phyloP scores from a whole-genome alignment of 768 basidiomycete species.

The Leccinellum albellum region DNA sequence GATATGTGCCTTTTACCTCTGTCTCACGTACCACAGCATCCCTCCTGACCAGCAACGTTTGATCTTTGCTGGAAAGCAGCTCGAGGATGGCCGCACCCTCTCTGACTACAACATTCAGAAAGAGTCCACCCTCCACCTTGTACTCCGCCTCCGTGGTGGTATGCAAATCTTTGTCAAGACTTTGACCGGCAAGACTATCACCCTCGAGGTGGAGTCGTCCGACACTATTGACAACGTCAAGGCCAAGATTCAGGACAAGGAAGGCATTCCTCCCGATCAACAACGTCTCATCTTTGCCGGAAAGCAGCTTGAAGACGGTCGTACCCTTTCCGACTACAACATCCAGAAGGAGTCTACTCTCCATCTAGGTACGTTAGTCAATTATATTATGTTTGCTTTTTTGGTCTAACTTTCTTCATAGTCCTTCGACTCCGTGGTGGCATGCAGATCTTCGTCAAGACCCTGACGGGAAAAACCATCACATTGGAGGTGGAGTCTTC shows the following conservation, averaged over 20 bases:
- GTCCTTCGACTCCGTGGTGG: conserved; percentile 86
- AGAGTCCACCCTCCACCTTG: conserved; percentile 85
- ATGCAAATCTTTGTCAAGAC: conserved; percentile 87
- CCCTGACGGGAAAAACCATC: conserved; percentile 87
- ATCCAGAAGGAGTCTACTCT: conserved; percentile 89
- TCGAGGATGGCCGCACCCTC: conserved; percentile 89
- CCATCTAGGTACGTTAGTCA: conserved; percentile 26
- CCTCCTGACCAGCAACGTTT: conserved; percentile 90
- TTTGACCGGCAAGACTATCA: conserved; percentile 86
- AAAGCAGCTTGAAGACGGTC: conserved; percentile 89
- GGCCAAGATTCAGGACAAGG: conserved; percentile 92
- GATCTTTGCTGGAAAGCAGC: conserved; percentile 96
- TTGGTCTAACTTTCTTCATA: background rate
- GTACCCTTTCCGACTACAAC: conserved; percentile 87
- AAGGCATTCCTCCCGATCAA: conserved; percentile 84
- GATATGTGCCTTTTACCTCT: fast-evolving
- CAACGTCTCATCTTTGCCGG: conserved; percentile 91
- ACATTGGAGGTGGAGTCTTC: conserved; percentile 91
- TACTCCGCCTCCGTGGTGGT: conserved; percentile 88
- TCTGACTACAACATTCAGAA: conserved; percentile 95
- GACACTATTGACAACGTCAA: conserved; percentile 89
- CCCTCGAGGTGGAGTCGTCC: conserved; percentile 83
- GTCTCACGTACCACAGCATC: conserved; percentile 38
- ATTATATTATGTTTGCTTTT: fast-evolving
- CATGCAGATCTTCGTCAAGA: conserved; percentile 91